Percentiles rank a stretch among this genome's conserved stretches.
Conservation (phyloP, 345 rosid genomes). For the Carallia brachiata region DNA sequence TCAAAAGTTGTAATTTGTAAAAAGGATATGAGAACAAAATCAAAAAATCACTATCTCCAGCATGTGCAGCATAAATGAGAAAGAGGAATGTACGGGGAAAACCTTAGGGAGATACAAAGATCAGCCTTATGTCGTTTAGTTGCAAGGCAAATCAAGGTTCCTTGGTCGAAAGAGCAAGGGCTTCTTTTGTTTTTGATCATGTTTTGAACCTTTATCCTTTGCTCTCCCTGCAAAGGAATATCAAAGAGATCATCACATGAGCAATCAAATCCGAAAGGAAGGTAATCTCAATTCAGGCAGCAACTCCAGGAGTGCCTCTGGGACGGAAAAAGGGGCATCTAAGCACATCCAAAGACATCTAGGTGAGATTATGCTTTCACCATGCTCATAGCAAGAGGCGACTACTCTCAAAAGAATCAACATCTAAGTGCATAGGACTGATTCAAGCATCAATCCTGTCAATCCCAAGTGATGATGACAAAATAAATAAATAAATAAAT, state of each 20-base stretch:
- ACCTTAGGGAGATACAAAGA: slow-evolving; percentile 79
- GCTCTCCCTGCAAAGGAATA: slow-evolving; percentile 34
- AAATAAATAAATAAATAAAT: not conserved
- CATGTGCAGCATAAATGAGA: not conserved
- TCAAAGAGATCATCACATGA: slow-evolving; percentile 11
- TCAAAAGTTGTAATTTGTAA: not conserved
- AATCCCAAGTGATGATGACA: not conserved
- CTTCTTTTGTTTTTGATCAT: slow-evolving; percentile 84
- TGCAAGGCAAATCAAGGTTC: slow-evolving; percentile 46
- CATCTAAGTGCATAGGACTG: not conserved
- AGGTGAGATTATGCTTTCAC: too few relatives aligned
- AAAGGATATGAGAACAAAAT: not conserved
- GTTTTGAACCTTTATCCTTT: slow-evolving; percentile 37
- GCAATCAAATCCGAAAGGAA: slow-evolving; percentile 11
- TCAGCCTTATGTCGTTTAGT: slow-evolving; percentile 76
- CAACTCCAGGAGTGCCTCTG: not conserved
- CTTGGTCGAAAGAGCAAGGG: slow-evolving; percentile 65
- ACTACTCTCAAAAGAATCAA: too few relatives aligned
- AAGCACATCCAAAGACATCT: too few relatives aligned
- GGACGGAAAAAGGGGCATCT: too few relatives aligned
- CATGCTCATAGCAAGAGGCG: too few relatives aligned
- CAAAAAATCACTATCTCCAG: not conserved
- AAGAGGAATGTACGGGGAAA: not conserved
- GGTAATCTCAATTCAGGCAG: slow-evolving; percentile 8
- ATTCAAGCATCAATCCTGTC: not conserved